Evolutionary conservation across 164 flowering plant species (phyloP).

Genomic region (Dillenia turbinata): DNA sequence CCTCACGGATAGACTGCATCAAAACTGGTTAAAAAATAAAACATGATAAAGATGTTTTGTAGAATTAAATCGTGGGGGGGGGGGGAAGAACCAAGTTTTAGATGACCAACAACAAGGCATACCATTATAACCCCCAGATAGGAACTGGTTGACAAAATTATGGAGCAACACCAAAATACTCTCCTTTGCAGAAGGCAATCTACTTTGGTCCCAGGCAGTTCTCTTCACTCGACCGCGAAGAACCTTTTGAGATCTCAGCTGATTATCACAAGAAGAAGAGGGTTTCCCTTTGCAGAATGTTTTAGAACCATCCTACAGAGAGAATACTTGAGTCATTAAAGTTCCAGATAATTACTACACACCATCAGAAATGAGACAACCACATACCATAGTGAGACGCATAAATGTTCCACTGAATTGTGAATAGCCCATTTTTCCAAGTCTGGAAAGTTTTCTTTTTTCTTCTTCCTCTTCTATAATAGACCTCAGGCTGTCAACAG

Average conservation of each 20-base stretch:
- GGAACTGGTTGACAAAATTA: conserved; percentile 70
- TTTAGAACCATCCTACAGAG: conserved; percentile 87
- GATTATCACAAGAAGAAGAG: conserved; percentile 25
- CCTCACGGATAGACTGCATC: conserved; percentile 80
- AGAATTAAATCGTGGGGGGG: no score
- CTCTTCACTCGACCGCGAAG: conserved; percentile 58
- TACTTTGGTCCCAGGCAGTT: conserved; percentile 55
- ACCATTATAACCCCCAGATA: conserved; percentile 92
- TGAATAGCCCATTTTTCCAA: conserved; percentile 43
- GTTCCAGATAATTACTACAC: background rate
- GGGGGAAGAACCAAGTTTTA: background rate
- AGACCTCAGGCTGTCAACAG: conserved; percentile 50
- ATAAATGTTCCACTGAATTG: conserved; percentile 85
- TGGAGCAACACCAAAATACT: conserved; percentile 50
- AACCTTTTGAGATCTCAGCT: conserved; percentile 41
- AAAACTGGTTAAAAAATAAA: conserved; percentile 44
- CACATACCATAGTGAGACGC: conserved; percentile 58
- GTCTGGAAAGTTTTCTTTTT: conserved; percentile 47
- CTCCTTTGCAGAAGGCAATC: conserved; percentile 44
- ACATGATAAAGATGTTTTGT: background rate
- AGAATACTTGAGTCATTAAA: conserved; percentile 6
- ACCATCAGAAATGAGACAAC: conserved; percentile 3
- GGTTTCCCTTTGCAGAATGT: conserved; percentile 73
- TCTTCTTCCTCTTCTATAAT: conserved; percentile 76
- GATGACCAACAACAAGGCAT: conserved; percentile 8